phyloP scores from a whole-genome alignment of 129 eudicot species.

The Flaveria bidentis region DNA sequence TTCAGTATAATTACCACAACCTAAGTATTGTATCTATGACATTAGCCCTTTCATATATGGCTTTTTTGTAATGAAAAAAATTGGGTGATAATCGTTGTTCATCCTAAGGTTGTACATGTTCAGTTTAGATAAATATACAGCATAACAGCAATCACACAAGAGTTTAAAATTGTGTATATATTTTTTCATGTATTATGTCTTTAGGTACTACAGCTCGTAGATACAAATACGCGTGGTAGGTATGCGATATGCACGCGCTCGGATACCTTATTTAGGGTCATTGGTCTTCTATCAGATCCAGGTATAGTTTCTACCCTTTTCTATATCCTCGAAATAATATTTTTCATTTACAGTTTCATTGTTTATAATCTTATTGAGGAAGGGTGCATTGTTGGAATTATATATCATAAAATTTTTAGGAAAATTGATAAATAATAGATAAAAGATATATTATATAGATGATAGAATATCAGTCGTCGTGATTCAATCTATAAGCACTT shows the following conservation, averaged over 20 bases:
- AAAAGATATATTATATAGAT: background rate
- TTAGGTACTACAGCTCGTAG: slow-evolving; percentile 58
- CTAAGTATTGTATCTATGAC: too few species aligned
- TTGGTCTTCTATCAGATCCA: slow-evolving; percentile 67
- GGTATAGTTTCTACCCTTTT: slow-evolving; percentile 34
- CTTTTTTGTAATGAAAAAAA: too few species aligned
- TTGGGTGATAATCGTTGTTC: too few species aligned
- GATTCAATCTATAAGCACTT: background rate
- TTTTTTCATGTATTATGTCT: background rate
- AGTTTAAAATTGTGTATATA: background rate
- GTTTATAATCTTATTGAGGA: background rate
- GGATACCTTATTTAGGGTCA: slow-evolving; percentile 59
- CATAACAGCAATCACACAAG: background rate
- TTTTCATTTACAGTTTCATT: background rate
- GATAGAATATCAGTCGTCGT: background rate
- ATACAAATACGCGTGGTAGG: slow-evolving; percentile 30
- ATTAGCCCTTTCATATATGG: too few species aligned
- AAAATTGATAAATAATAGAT: background rate
- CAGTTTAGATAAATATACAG: background rate
- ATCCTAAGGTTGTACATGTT: too few species aligned
- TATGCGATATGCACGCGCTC: slow-evolving; percentile 59
- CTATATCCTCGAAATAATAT: background rate
- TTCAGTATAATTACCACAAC: too few species aligned
- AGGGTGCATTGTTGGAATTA: background rate
- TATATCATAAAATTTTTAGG: background rate